Evolutionary conservation across 345 rosid species (phyloP).

Genomic region (Brassica cretica): DNA sequence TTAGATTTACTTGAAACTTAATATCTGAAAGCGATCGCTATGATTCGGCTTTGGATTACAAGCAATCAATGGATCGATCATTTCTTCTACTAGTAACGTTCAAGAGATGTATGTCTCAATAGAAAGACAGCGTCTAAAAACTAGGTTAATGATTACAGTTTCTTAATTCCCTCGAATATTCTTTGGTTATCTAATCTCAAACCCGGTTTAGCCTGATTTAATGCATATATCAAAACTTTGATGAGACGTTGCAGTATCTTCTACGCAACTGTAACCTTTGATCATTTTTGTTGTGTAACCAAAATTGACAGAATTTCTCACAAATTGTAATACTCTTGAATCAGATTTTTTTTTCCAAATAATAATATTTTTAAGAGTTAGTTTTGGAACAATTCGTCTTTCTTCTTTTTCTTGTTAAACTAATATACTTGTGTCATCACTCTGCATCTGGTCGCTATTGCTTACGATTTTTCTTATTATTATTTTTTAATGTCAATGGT

Average conservation of each 20-base stretch:
- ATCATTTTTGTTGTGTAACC: slow-evolving; percentile 2
- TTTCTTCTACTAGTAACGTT: not conserved
- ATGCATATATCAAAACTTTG: not conserved
- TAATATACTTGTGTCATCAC: not conserved
- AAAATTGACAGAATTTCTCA: not conserved
- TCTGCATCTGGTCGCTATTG: not conserved
- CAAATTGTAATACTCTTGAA: not conserved
- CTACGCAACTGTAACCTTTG: slow-evolving; percentile 1
- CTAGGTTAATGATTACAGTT: slow-evolving; percentile 4
- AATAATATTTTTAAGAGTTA: too few species aligned
- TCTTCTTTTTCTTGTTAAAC: not conserved
- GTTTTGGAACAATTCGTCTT: not conserved
- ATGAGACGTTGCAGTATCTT: not conserved
- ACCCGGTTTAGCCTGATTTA: slow-evolving; percentile 15
- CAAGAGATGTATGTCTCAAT: not conserved
- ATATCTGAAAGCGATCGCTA: not conserved
- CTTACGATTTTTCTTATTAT: not conserved
- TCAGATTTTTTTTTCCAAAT: not conserved
- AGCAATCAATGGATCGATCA: not conserved
- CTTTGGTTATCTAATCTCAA: slow-evolving; percentile 3
- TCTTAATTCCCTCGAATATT: slow-evolving; percentile 4
- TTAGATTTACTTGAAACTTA: not conserved
- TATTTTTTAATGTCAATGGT: not conserved
- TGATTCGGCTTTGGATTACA: not conserved
- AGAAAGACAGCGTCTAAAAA: not conserved